A percentile compares a stretch with the other conserved stretches of the same genome.
Evolutionary conservation across 345 rosid genomes (phyloP).

Genomic region (Heritiera littoralis): DNA sequence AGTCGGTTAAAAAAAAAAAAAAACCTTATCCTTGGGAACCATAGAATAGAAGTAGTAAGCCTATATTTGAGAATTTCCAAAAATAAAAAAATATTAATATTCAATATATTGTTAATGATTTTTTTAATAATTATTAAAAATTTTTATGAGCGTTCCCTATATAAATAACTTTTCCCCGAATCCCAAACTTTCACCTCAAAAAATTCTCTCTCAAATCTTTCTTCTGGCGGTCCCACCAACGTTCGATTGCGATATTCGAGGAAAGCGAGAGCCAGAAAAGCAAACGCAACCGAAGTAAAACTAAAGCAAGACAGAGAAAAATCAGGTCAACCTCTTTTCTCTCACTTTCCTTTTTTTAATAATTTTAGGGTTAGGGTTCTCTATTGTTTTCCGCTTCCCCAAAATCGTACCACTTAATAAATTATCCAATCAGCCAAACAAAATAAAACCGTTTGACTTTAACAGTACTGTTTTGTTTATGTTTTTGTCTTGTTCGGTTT

Average conservation of each 20-base stretch:
- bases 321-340: background rate
- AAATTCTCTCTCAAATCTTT: too few species aligned
- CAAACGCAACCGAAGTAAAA: too few species aligned
- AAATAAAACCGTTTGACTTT: background rate
- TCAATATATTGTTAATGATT: too few species aligned
- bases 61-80: too few species aligned
- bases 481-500: background rate
- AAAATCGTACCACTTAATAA: background rate
- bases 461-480: background rate
- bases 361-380: constrained; percentile 1
- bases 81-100: too few species aligned
- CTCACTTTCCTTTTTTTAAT: background rate
- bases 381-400: background rate
- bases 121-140: too few species aligned
- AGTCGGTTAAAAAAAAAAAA: too few species aligned
- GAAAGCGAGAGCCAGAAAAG: background rate
- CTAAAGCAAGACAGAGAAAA: background rate
- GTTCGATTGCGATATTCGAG: background rate
- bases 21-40: too few species aligned
- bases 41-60: too few species aligned
- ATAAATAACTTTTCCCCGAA: too few species aligned
- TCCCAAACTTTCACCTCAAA: too few species aligned
- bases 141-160: too few species aligned
- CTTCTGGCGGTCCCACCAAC: background rate
- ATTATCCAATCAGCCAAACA: background rate